A percentile compares a stretch with the other conserved stretches of the same genome.
Evolutionary conservation across 305 asterid species (phyloP).

Genomic region (Solanum chacoense): DNA sequence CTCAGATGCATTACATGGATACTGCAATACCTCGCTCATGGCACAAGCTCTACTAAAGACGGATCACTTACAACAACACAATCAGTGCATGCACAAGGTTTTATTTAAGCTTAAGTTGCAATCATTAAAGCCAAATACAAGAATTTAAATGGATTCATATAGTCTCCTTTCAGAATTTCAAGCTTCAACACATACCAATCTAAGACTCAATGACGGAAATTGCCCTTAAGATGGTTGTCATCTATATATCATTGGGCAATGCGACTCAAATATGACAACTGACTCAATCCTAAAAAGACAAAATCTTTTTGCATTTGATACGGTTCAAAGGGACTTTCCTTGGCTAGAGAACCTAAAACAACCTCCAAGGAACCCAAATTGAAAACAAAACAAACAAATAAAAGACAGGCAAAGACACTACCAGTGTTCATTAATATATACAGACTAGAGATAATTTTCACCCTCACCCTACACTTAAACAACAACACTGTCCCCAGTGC

Average conservation of each 20-base stretch:
- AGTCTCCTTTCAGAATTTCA: background rate
- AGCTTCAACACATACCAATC: background rate
- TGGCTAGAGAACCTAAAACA: too few species aligned
- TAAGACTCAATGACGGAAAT: background rate
- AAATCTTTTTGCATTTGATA: background rate
- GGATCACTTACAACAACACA: background rate
- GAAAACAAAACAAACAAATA: too few species aligned
- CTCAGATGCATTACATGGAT: background rate
- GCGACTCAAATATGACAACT: background rate
- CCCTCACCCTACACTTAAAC: too few species aligned
- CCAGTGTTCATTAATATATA: too few species aligned
- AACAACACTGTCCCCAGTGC: too few species aligned
- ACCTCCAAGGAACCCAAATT: too few species aligned
- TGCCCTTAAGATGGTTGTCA: background rate
- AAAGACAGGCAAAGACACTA: too few species aligned
- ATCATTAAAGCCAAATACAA: background rate
- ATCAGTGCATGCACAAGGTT: background rate
- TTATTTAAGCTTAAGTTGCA: background rate
- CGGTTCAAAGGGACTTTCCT: background rate
- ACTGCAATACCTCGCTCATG: background rate
- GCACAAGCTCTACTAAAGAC: background rate
- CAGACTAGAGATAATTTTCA: too few species aligned
- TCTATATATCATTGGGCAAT: background rate
- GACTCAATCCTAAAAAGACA: too few species aligned
- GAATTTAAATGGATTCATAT: background rate